A percentile compares a stretch with the other conserved stretches of the same genome.
These are phyloP conservation scores for Penicillium capsulatum DNA, from an alignment of 2,329 filamentous ascomycete genomes.

Conservation along the genomic window DNA sequence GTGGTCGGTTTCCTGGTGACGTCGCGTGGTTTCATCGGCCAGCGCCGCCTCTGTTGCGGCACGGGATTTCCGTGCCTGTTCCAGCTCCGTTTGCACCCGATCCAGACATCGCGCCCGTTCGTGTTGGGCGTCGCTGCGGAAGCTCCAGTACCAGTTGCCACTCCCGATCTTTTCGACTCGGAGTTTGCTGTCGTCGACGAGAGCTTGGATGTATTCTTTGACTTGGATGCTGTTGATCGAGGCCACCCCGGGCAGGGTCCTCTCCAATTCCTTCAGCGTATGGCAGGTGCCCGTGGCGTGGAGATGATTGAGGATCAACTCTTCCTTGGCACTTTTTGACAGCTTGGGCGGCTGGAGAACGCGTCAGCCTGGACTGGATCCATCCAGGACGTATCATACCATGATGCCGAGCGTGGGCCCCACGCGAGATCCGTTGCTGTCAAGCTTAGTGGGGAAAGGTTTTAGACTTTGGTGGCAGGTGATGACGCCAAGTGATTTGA, in stretches of 20 bases:
- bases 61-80: slow-evolving; percentile 24
- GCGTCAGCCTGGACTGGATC: slow-evolving; percentile 12
- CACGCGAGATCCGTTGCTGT: too few species aligned
- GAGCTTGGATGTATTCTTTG: slow-evolving; percentile 61
- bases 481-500: too few species aligned
- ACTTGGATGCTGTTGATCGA: slow-evolving; percentile 64
- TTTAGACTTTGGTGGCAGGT: too few species aligned
- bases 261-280: slow-evolving; percentile 65
- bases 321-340: slow-evolving; percentile 56
- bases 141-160: slow-evolving; percentile 70
- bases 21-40: slow-evolving; percentile 34
- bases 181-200: slow-evolving; percentile 59
- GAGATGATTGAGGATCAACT: slow-evolving; percentile 57
- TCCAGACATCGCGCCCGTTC: slow-evolving; percentile 36
- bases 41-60: slow-evolving; percentile 36
- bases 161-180: slow-evolving; percentile 66
- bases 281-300: slow-evolving; percentile 58
- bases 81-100: slow-evolving; percentile 29
- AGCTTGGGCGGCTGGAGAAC: slow-evolving; percentile 48
- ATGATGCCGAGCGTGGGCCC: slow-evolving; percentile 6
- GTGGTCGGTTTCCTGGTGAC: slow-evolving; percentile 25
- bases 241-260: slow-evolving; percentile 56
- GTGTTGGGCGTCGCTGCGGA: slow-evolving; percentile 55
- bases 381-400: too few species aligned
- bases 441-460: too few species aligned